Evolutionary conservation across 1,139 yeast genomes (phyloP).

Genomic region (Zygoascus sp.): DNA sequence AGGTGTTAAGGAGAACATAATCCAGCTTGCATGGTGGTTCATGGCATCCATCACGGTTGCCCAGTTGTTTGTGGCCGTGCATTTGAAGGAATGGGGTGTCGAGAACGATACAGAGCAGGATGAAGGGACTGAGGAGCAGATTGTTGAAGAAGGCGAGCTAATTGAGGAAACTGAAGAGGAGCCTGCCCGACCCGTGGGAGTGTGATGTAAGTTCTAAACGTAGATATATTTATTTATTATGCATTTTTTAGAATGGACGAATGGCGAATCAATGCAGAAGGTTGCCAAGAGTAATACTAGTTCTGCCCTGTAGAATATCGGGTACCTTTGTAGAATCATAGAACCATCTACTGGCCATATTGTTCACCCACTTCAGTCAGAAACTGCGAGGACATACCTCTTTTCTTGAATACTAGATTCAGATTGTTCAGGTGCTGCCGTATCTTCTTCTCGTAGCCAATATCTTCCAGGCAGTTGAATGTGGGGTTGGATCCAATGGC

Average conservation of each 20-base stretch:
- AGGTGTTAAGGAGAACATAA: constrained; percentile 40
- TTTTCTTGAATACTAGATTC: not conserved
- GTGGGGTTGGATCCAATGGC: constrained; percentile 18
- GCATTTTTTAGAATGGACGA: not conserved
- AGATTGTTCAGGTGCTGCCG: constrained; percentile 41
- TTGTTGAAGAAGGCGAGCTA: not conserved
- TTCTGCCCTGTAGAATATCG: not conserved
- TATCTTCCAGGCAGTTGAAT: constrained; percentile 14
- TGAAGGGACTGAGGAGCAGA: not conserved
- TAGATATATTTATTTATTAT: not conserved
- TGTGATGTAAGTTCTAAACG: too few relatives aligned
- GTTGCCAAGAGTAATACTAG: too few relatives aligned
- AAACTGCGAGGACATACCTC: not conserved
- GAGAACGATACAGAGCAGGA: constrained; percentile 6
- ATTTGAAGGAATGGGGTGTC: constrained; percentile 30
- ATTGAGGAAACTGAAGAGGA: not conserved
- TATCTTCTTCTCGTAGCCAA: constrained; percentile 56
- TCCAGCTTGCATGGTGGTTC: constrained; percentile 51
- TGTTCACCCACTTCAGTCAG: not conserved
- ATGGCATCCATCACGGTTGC: constrained; percentile 35
- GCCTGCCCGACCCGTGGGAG: not conserved
- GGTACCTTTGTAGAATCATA: not conserved
- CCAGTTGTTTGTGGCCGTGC: constrained; percentile 25
- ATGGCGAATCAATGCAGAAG: too few relatives aligned
- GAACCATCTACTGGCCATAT: not conserved